Base-by-base conservation (phyloP, 768 basidiomycete genomes). In the Lactarius tabidus region DNA sequence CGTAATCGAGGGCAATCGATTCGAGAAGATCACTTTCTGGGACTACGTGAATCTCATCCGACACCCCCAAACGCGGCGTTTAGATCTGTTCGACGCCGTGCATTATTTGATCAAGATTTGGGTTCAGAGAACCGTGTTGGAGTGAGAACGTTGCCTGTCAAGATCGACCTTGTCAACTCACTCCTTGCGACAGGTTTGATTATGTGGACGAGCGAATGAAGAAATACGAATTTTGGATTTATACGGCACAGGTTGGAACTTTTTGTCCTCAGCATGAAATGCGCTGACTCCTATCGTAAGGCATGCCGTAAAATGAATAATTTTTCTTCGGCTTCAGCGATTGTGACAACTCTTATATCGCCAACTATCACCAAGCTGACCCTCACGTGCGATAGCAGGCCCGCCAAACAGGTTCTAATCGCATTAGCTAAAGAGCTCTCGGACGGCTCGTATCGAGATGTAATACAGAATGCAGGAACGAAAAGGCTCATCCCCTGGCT, bases 41-140 rank as follows among this genome's bases (percentile, higher is more conserved):
- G 65, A 66, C 31, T 66, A 62, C 51, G 61, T 66, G 41, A 62
- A 66, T 59, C 54, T 62, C 33, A 48, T 12, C 10, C 57, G 51
- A 31, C 10, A 31, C 20, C 15, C 3, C 35, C 14, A 35, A 23
- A 20, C 35, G 3, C 56, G 45, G 60, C 65, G 57, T 3, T 48
- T 66, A 36, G 61, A 62, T 1, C 60, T 58, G 14, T 62, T 58
- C 41, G 58, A 53, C 17, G 20, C 28, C n/a, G 57, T 62, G n/a
- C 65, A 66, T 29, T 51, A 66, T 23, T 28, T 62, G 51, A 10
- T 66, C 51, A 52, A 31, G 39, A 15, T 7, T 0, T 66, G 60
- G 65, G 61, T 62, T 23, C 17, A 62, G 52, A 54, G 12, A 38
- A 54, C 26, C 6, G 28, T 66, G 39, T 38, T 66, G 29, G 3